Base-by-base conservation (phyloP, 352 stramenopile species). In the Pythium grandisporangium region DNA sequence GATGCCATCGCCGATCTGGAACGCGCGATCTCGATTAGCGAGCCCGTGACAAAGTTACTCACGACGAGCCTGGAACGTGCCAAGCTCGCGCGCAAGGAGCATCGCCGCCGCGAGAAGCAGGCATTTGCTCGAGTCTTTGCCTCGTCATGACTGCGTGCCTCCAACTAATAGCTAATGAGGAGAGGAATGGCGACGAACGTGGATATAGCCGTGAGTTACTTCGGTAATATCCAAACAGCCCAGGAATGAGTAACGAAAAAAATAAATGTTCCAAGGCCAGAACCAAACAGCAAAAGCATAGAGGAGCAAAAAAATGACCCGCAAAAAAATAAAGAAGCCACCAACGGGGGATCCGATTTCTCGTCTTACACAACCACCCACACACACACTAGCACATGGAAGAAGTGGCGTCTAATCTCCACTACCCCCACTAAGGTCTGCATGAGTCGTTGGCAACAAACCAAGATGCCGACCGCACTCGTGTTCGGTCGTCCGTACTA, bases 1-100 rank as follows among this genome's bases (percentile, higher is more conserved):
- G 34, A 70, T 6, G 75, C 72, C 3, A 37, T 86, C 6, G 38
- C 32, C n/a, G 75, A 89, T 55, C 54, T 89, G 26, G 58, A 56
- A 19, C 45, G 42, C 7, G 48, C 65, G 14, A 22, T 58, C 8
- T 25, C 63, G 2, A n/a, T n/a, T n/a, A 24, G 66, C 6, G 68
- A 84, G 17, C 68, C 68, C 0, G 45, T 56, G 16, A 82, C 53
- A 51, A 77, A 62, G 19, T 43, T 62, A 20, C 54, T 62, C 13
- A 4, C 16, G 5, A 34, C 53, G 0, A 40, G 42, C 21, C 33
- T 61, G 23, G 46, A 34, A 13, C 50, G 37, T 34, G 46, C 53
- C 24, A 48, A 49, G 37, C 46, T 30, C 22, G 35, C 30, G 14
- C 25, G 32, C 10, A 30, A 51, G 19, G 33, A 52, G 25, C 46